Base-by-base conservation (phyloP, 257 asterid species). In the Lavandula angustifolia region DNA sequence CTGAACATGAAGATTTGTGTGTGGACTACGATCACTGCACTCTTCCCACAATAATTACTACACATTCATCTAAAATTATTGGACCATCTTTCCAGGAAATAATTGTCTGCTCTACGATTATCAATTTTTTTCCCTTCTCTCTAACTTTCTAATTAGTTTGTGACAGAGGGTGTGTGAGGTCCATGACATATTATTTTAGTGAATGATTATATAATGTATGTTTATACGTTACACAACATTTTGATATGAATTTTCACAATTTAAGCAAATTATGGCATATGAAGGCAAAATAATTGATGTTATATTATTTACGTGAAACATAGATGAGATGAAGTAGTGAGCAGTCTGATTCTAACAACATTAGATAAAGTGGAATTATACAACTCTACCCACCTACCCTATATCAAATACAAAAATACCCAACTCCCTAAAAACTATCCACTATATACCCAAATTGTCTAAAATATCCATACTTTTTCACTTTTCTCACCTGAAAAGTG, bases 21-120 rank as follows among this genome's bases (percentile, higher is more conserved):
- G 83, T 82, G 87, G 87, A 73, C 83, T 76, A 69, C 14, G 67
- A 60, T 74, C 67, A 35, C 72, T 62, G 44, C 12, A 55, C 33
- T 4, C 27, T 53, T 37, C 67, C 2, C 46, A 8, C 49, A 66
- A 63, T 29, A 52, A 7, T 13, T 60, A 46, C 38, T 17, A 34
- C 54, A 31, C 31, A 48, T 44, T 9, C 27, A 54, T 68, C 34
- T 18, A 32, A 54, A 60, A 33, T 41, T 7, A 64, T 42, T 48
- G 88, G 85, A 75, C 80, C 85, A 82, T 75, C 31, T 62, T 58
- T 55, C 35, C 50, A 41, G 48, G 42, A 16, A 66, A 43, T 51
- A 1, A 14, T 55, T 56, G 50, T 38, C 65, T 66, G 37, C 41
- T 54, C 11, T 42, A 49, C 35, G 38, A 17, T 13, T 27, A 29